Conservation (phyloP, 2,329 filamentous ascomycete species). For the Pseudodiploospora longispora region DNA sequence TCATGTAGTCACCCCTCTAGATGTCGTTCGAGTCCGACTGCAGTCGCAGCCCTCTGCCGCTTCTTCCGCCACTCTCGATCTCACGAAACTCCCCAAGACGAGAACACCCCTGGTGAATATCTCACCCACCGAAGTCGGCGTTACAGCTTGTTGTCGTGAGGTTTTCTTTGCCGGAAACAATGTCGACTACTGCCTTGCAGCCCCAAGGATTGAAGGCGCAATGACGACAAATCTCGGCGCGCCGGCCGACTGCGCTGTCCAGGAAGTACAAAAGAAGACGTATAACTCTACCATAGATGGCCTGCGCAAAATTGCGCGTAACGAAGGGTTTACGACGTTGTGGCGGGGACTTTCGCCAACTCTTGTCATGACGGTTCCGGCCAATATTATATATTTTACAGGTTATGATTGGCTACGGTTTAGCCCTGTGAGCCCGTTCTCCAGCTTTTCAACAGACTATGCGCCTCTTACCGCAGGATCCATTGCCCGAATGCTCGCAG, state of each 20-base stretch:
- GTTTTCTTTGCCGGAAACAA: slow-evolving; percentile 94
- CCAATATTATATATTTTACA: slow-evolving; percentile 97
- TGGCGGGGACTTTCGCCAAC: slow-evolving; percentile 96
- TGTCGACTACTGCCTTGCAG: slow-evolving; percentile 72
- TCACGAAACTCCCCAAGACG: slow-evolving; percentile 48
- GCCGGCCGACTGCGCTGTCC: slow-evolving; percentile 69
- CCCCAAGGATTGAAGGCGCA: slow-evolving; percentile 43
- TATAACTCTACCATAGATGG: slow-evolving; percentile 91
- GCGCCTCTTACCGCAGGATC: slow-evolving; percentile 76
- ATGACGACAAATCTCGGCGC: slow-evolving; percentile 36
- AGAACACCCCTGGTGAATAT: slow-evolving; percentile 57
- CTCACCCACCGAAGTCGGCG: slow-evolving; percentile 72
- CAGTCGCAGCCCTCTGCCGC: slow-evolving; percentile 62
- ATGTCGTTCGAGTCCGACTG: slow-evolving; percentile 89
- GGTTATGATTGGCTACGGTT: slow-evolving; percentile 92
- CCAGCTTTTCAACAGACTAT: slow-evolving; percentile 56
- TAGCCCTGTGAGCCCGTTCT: slow-evolving; percentile 64
- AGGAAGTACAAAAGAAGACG: slow-evolving; percentile 73
- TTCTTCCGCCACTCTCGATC: slow-evolving; percentile 41
- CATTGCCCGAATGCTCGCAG: slow-evolving; percentile 69
- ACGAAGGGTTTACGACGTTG: slow-evolving; percentile 78
- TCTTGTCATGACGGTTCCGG: slow-evolving; percentile 84
- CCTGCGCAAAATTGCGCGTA: slow-evolving; percentile 84
- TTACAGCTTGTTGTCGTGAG: slow-evolving; percentile 91
- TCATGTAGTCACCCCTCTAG: slow-evolving; percentile 75